Base-by-base conservation (phyloP, 192 early-diverging fungal genomes). In the Rhizoclosmatium sp. region DNA sequence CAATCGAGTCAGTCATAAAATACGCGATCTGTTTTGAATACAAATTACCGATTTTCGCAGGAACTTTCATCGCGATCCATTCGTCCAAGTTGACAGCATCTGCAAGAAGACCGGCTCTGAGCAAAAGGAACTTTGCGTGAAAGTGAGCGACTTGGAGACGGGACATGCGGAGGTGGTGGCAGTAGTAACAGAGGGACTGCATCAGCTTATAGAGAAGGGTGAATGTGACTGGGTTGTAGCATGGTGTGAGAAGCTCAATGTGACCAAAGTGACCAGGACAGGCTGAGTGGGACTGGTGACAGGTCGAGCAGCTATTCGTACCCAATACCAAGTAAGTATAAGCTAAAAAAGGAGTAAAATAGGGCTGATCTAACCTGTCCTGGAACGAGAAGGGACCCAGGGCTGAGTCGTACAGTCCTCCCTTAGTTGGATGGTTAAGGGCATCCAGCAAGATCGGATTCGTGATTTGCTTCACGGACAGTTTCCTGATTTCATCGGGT, bases 261-360 rank as follows among this genome's bases (percentile, higher is more conserved):
- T 99, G 96, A 16, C 97, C 96, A 88, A 97, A 99, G 78, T 99
- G 96, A 47, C 97, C 97, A 3, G 96, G 96, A 78, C 96, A 99
- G 49, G 87, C 87, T 76, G 89, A 92, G 87, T 95, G 86, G 47
- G 89, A 90, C 64, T 96, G 87, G 7, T 87, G 87, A 84, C 97
- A 99, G 12, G 97, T 98, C 1, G 79, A 87, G 82, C 97, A 98
- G 46, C 93, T 95, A 79, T 47, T 51, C 41, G 10, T 5, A 45
- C 48, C 23, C 9, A 12, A 16, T 12, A 54, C 9, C 51, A 54
- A 54, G 16, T 12, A 54, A 31, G 31, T 31, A 31, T 31, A 31
- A 31, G 31, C 31, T 31, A 39, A n/a, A 47, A 79, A 12, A 14
- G 46, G 48, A 4, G 42, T 7, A 76, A 21, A 47, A 7, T 41